Evolutionary conservation across 2,329 filamentous ascomycete species (phyloP).

Genomic region (Uncinocarpus reesii): DNA sequence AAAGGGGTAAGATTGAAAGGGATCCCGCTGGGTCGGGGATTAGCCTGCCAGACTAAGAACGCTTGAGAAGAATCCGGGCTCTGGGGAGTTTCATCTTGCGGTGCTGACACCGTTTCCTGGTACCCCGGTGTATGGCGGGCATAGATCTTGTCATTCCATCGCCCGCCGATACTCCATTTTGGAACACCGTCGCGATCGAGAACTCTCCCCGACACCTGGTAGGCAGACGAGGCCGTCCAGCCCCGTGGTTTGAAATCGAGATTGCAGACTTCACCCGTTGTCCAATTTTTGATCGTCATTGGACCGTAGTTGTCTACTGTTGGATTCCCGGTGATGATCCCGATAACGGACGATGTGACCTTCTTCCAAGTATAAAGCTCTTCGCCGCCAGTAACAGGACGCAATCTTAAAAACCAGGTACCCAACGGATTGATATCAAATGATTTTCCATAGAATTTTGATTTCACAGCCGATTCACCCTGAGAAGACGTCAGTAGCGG

Average conservation of each 20-base stretch:
- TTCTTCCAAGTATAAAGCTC: constrained; percentile 99
- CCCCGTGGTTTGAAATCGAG: constrained; percentile 91
- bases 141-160: constrained; percentile 97
- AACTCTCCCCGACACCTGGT: constrained; percentile 78
- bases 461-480: constrained; percentile 88
- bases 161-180: constrained; percentile 78
- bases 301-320: constrained; percentile 95
- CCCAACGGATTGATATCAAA: constrained; percentile 95
- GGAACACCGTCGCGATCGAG: constrained; percentile 69
- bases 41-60: constrained; percentile 86
- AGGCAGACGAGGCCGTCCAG: constrained; percentile 89
- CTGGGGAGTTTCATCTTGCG: constrained; percentile 39
- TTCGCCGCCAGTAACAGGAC: constrained; percentile 62
- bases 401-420: constrained; percentile 88
- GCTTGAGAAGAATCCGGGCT: constrained; percentile 59
- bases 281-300: constrained; percentile 98
- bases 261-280: constrained; percentile 77
- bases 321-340: constrained; percentile 93
- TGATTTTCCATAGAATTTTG: constrained; percentile 94
- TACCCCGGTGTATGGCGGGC: constrained; percentile 85
- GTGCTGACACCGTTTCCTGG: constrained; percentile 57
- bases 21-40: constrained; percentile 67
- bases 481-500: constrained; percentile 27
- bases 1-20: constrained; percentile 98
- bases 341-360: constrained; percentile 92